Conservation (phyloP, 176 grass and related monocot species). For the Carex cristatella region DNA sequence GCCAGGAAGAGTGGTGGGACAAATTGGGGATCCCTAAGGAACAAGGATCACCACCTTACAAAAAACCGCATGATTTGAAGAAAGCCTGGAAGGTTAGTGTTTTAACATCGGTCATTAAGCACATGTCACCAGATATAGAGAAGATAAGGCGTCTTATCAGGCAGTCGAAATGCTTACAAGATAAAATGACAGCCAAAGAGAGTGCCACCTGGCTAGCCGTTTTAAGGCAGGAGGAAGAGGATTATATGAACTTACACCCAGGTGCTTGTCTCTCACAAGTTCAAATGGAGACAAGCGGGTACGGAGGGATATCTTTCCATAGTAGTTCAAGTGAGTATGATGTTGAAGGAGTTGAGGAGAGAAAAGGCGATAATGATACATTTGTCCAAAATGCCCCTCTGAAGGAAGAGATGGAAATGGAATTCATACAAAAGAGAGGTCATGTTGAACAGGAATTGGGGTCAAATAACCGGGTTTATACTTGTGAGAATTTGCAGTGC, state of each 20-base stretch:
- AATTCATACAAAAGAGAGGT: conserved; percentile 48
- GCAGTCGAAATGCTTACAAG: conserved; percentile 87
- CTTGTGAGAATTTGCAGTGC: conserved; percentile 52
- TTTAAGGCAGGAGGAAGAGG: conserved; percentile 71
- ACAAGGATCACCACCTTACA: conserved; percentile 69
- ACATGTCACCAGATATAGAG: conserved; percentile 81
- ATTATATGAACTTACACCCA: conserved; percentile 46
- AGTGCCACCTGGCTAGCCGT: conserved; percentile 71
- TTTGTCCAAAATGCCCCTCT: conserved; percentile 24
- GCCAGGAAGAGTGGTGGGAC: conserved; percentile 60
- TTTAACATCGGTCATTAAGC: conserved; percentile 83
- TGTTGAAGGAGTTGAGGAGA: conserved; percentile 36
- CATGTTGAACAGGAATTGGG: conserved; percentile 33
- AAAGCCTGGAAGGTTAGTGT: conserved; percentile 94
- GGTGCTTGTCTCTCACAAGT: conserved; percentile 23
- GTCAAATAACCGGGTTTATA: conserved; percentile 39
- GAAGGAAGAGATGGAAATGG: conserved; percentile 52
- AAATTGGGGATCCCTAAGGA: conserved; percentile 39
- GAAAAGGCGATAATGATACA: conserved; percentile 19
- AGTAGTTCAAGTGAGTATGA: conserved; percentile 54
- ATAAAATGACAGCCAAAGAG: conserved; percentile 94
- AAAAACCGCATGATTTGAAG: conserved; percentile 95
- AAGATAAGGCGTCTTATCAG: conserved; percentile 75
- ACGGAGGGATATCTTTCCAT: conserved; percentile 32
- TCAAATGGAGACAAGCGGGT: not conserved